These are phyloP conservation scores for Colletotrichum spinosum DNA, from an alignment of 2,329 filamentous ascomycete species.

Conservation along the genomic window DNA sequence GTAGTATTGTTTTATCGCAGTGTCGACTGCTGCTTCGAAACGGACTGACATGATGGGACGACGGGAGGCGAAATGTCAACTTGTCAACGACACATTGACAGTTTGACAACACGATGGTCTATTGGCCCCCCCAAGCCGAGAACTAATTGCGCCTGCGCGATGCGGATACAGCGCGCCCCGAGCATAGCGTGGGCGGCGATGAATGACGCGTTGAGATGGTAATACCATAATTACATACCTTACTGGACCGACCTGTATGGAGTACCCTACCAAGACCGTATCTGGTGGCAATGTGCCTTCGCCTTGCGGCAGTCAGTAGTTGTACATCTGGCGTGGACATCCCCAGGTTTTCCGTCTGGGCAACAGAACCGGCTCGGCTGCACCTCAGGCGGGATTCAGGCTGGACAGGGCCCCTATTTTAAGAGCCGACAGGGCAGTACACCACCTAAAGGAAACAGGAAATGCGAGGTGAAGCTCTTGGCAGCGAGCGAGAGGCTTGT, in stretches of 20 bases:
- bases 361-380: not conserved
- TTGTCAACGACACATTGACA: not conserved
- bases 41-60: not conserved
- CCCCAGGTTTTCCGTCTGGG: slow-evolving; percentile 21
- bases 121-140: slow-evolving; percentile 1
- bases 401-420: not conserved
- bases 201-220: slow-evolving; percentile 26
- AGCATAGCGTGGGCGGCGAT: slow-evolving; percentile 22
- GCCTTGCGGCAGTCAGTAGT: not conserved
- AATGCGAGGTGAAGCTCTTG: not conserved
- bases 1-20: too few relatives aligned
- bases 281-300: slow-evolving; percentile 1
- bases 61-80: not conserved
- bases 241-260: too few relatives aligned
- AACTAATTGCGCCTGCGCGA: slow-evolving; percentile 4
- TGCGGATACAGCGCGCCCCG: slow-evolving; percentile 15
- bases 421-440: not conserved
- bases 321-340: not conserved
- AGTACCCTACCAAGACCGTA: not conserved
- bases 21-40: not conserved
- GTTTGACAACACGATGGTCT: not conserved
- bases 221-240: too few relatives aligned
- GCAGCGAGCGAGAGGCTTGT: slow-evolving; percentile 3
- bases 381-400: slow-evolving; percentile 14
- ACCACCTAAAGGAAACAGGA: not conserved